These are phyloP conservation scores for Abortiporus biennis DNA, from an alignment of 1,284 basidiomycete species.

Conservation along the genomic window DNA sequence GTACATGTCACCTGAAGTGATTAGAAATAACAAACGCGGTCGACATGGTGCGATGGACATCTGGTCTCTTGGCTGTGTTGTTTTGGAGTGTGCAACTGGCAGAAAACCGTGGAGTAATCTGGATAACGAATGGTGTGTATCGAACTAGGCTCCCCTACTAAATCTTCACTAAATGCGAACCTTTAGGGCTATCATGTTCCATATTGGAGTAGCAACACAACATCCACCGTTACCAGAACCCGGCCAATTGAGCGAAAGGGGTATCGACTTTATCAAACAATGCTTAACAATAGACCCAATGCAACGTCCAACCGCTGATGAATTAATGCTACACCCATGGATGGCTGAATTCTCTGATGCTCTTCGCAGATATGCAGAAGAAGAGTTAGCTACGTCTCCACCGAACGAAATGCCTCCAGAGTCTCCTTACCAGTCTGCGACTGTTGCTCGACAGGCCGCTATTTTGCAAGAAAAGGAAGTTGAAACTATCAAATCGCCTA, in stretches of 20 bases:
- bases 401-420: slow-evolving; percentile 40
- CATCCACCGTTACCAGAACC: slow-evolving; percentile 94
- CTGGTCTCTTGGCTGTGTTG: slow-evolving; percentile 95
- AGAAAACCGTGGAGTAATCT: slow-evolving; percentile 98
- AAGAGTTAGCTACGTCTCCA: slow-evolving; percentile 48
- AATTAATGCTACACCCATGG: slow-evolving; percentile 90
- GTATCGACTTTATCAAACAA: slow-evolving; percentile 92
- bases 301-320: slow-evolving; percentile 77
- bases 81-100: slow-evolving; percentile 94
- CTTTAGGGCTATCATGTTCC: slow-evolving; percentile 99
- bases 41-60: slow-evolving; percentile 97
- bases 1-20: slow-evolving; percentile 99
- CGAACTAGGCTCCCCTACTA: background rate
- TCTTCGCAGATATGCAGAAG: slow-evolving; percentile 60
- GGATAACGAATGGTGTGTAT: slow-evolving; percentile 94
- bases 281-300: slow-evolving; percentile 89
- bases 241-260: slow-evolving; percentile 82
- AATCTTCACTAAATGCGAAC: slow-evolving; percentile 11
- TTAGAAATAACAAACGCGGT: slow-evolving; percentile 86
- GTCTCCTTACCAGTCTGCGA: slow-evolving; percentile 41
- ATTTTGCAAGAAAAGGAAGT: slow-evolving; percentile 56
- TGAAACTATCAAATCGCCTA: slow-evolving; percentile 37
- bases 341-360: slow-evolving; percentile 76
- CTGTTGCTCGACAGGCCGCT: slow-evolving; percentile 50
- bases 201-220: slow-evolving; percentile 95